A percentile compares a stretch with the other conserved stretches of the same genome.
Evolutionary conservation across 306 rosid species (phyloP).

Genomic region (Arachis stenosperma): DNA sequence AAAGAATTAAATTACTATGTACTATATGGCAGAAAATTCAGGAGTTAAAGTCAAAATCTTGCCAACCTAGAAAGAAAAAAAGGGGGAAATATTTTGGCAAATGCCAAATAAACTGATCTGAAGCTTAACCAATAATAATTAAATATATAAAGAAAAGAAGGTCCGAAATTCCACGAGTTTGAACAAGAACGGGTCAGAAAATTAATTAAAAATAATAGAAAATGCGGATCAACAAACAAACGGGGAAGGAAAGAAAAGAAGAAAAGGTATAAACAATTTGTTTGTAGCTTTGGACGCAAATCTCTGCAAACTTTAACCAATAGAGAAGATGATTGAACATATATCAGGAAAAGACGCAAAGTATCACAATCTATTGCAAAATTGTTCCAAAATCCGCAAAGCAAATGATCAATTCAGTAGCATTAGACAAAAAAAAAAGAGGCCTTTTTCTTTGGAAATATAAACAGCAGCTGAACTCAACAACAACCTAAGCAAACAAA

Average conservation of each 20-base stretch:
- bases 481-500: neutral
- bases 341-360: too few relatives aligned
- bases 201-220: neutral
- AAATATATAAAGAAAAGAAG: neutral
- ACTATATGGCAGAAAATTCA: conserved; percentile 6
- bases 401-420: neutral
- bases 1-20: neutral
- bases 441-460: neutral
- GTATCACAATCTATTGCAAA: too few relatives aligned
- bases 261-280: neutral
- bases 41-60: conserved; percentile 23
- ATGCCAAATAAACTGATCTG: conserved; percentile 12
- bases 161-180: conserved; percentile 1
- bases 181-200: neutral
- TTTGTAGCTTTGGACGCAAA: conserved; percentile 20
- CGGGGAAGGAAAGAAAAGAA: neutral
- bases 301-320: conserved; percentile 12
- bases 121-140: too few relatives aligned
- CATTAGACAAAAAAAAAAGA: neutral
- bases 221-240: neutral
- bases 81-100: neutral
- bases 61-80: conserved; percentile 14
- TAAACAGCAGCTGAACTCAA: conserved; percentile 16
- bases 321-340: neutral
- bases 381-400: neutral